These are phyloP conservation scores for Aspergillus affinis DNA, from an alignment of 495 filamentous ascomycete genomes.

Conservation along the genomic window DNA sequence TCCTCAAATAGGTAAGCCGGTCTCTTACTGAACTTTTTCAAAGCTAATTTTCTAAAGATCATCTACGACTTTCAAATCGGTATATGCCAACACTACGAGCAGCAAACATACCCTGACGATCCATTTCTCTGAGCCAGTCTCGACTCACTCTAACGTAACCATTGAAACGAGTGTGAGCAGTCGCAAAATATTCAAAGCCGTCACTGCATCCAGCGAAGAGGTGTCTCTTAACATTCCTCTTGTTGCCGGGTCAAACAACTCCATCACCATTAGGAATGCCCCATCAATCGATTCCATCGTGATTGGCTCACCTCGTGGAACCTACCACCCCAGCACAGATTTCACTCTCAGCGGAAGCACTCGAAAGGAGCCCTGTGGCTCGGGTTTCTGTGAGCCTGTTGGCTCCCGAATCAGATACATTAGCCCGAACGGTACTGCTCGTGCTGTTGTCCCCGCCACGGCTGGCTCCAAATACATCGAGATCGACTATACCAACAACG, in stretches of 20 bases:
- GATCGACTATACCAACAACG: slow-evolving; percentile 53
- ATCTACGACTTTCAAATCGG: slow-evolving; percentile 28
- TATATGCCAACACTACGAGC: slow-evolving; percentile 41
- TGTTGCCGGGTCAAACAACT: slow-evolving; percentile 32
- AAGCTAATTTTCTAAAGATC: not conserved
- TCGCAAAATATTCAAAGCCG: slow-evolving; percentile 5
- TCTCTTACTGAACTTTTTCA: not conserved
- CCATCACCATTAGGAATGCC: slow-evolving; percentile 26
- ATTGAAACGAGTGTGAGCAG: slow-evolving; percentile 11
- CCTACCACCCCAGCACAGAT: slow-evolving; percentile 41
- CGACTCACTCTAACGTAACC: slow-evolving; percentile 6
- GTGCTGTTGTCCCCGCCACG: slow-evolving; percentile 25
- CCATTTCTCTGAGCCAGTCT: slow-evolving; percentile 19
- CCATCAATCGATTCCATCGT: slow-evolving; percentile 23
- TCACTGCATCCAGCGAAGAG: slow-evolving; percentile 14
- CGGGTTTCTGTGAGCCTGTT: slow-evolving; percentile 34
- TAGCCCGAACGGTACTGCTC: slow-evolving; percentile 24
- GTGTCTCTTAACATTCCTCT: slow-evolving; percentile 25
- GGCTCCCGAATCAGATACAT: slow-evolving; percentile 44
- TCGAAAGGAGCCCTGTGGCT: slow-evolving; percentile 27
- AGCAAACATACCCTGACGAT: slow-evolving; percentile 29
- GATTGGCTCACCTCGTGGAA: slow-evolving; percentile 24
- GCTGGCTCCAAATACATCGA: slow-evolving; percentile 38
- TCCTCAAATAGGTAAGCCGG: slow-evolving; percentile 22
- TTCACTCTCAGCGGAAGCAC: slow-evolving; percentile 36